Conservation (phyloP, 2,329 filamentous ascomycete genomes). For the Metarhizium robertsii region DNA sequence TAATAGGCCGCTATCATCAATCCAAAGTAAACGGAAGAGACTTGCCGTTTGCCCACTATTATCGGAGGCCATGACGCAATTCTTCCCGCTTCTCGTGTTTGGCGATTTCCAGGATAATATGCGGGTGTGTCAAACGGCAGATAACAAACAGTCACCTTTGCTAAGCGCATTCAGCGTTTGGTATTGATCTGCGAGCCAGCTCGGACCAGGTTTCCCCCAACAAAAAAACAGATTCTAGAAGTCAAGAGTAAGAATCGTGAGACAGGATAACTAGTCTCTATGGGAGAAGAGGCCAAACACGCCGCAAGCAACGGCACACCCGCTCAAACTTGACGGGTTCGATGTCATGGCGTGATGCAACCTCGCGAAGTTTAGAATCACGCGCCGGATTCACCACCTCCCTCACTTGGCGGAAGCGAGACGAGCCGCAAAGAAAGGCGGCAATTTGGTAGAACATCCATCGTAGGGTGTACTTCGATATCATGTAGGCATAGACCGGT, state of each 20-base stretch:
- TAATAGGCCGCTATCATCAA: background rate
- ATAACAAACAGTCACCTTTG: too few species aligned
- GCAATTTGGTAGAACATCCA: constrained; percentile 30
- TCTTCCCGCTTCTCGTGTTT: background rate
- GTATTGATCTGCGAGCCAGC: too few species aligned
- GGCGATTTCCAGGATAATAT: background rate
- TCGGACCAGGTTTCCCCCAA: too few species aligned
- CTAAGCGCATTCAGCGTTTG: too few species aligned
- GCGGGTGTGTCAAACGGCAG: too few species aligned
- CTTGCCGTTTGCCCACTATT: background rate
- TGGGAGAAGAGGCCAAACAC: constrained; percentile 25
- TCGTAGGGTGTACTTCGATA: constrained; percentile 32
- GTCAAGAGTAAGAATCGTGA: too few species aligned
- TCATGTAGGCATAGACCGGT: constrained; percentile 29
- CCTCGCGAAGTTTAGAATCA: constrained; percentile 22
- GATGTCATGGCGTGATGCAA: constrained; percentile 29
- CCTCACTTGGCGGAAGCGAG: constrained; percentile 17
- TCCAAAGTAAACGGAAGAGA: background rate
- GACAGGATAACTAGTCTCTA: background rate
- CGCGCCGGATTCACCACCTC: constrained; percentile 36
- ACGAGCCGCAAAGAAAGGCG: constrained; percentile 20
- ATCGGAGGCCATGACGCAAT: background rate
- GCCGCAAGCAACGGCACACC: constrained; percentile 18
- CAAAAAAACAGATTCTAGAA: too few species aligned
- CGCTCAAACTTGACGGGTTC: constrained; percentile 21